Conservation (phyloP, 208 protist species). For the Acanthamoeba culbertsoni region DNA sequence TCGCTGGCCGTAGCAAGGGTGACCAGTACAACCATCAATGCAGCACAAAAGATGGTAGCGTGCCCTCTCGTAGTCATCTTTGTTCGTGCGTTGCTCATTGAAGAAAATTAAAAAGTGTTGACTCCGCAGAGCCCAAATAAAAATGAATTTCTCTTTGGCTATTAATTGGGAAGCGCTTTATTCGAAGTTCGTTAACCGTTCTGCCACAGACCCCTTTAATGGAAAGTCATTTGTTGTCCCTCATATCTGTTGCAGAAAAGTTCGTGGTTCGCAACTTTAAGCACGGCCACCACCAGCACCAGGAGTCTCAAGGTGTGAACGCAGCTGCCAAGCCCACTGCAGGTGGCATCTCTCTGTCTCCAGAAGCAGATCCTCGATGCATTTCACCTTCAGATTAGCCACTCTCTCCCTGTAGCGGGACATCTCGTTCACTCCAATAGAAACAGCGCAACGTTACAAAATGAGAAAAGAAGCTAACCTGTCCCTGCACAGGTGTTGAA, state of each 20-base stretch:
- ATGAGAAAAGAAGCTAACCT: background rate
- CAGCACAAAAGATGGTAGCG: no score
- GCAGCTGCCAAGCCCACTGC: conserved; percentile 41
- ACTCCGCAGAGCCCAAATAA: no score
- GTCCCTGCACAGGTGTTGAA: background rate
- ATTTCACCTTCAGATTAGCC: background rate
- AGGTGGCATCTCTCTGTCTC: background rate
- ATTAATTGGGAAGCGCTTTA: no score
- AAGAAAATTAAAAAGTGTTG: no score
- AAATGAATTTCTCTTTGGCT: no score
- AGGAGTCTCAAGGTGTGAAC: background rate
- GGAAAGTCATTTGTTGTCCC: background rate
- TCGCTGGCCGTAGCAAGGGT: no score
- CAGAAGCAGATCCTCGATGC: conserved; percentile 6
- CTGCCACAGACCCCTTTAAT: background rate
- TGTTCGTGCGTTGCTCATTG: no score
- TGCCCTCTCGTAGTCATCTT: no score
- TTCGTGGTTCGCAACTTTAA: background rate
- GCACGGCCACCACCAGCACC: no score
- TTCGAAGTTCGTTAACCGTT: no score
- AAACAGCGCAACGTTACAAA: background rate
- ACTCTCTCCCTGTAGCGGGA: background rate
- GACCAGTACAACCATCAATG: no score
- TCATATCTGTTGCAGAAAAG: background rate
- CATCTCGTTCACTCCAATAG: background rate